phyloP scores from a whole-genome alignment of 2,329 filamentous ascomycete species.

The Didymosphaeria variabile region DNA sequence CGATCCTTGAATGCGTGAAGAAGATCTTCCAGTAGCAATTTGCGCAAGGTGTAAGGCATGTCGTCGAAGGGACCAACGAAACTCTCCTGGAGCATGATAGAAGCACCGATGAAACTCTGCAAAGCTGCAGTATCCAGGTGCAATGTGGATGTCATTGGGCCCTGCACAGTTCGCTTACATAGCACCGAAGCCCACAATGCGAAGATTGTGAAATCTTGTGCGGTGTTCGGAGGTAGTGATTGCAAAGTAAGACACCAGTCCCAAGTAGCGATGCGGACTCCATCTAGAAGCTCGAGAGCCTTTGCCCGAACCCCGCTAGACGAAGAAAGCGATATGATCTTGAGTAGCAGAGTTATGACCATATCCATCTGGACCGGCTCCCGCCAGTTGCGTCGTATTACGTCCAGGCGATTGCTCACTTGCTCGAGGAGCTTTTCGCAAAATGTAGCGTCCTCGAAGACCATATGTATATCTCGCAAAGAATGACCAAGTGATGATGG shows the following conservation, averaged over 20 bases:
- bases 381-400: slow-evolving; percentile 65
- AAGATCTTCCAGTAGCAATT: slow-evolving; percentile 58
- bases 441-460: slow-evolving; percentile 62
- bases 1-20: slow-evolving; percentile 55
- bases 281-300: slow-evolving; percentile 47
- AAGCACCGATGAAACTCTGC: slow-evolving; percentile 49
- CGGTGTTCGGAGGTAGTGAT: slow-evolving; percentile 48
- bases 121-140: slow-evolving; percentile 23
- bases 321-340: slow-evolving; percentile 46
- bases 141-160: background rate
- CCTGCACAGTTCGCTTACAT: slow-evolving; percentile 60
- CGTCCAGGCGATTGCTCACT: slow-evolving; percentile 56
- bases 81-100: slow-evolving; percentile 60
- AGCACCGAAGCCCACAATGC: slow-evolving; percentile 66
- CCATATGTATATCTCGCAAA: slow-evolving; percentile 59
- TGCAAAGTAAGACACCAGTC: slow-evolving; percentile 63
- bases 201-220: slow-evolving; percentile 55
- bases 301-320: slow-evolving; percentile 19
- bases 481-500: slow-evolving; percentile 47
- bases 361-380: slow-evolving; percentile 68
- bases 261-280: slow-evolving; percentile 55
- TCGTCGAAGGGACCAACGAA: slow-evolving; percentile 48
- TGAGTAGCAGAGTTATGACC: slow-evolving; percentile 61
- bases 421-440: slow-evolving; percentile 59
- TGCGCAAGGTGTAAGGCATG: slow-evolving; percentile 48